Evolutionary conservation across 148 eudicot genomes (phyloP), one percentile per base, ranked within the genome.

Genomic region (Nepenthes gracilis): DNA sequence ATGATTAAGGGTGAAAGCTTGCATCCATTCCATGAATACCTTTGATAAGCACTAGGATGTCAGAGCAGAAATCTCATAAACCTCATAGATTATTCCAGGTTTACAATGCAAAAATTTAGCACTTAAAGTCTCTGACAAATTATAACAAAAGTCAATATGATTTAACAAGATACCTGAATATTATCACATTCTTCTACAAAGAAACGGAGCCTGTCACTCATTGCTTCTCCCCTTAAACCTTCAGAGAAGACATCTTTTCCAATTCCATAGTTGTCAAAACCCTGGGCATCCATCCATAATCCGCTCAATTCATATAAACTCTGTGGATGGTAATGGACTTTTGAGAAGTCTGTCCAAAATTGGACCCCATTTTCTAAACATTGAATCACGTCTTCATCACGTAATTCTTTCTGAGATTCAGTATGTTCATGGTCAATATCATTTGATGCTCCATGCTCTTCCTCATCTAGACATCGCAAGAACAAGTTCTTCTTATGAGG

Each of bases 321-420:
- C 73, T 69, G 88, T 32, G 96, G 96, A 77, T 92, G 98, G 75
- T 81, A 88, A 67, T 92, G 96, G 59, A 84, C 90, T 80, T 92
- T 92, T 72, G 98, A 85, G 68, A 67, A 88, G 79, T 88, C 98
- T 47, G 98, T 80, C 98, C 98, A 92, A 73, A 57, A 88, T 54
- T 80, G 82, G 62, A 85, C 96, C 55, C 62, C 83, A 58, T 79
- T 84, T 71, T 88, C 98, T 63, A 92, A 78, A 65, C 63, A 61
- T 35, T 75, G 81, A 50, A 82, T 83, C 56, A 85, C 72, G 59
- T 82, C 90, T 58, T 76, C 78, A 57, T 88, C 93, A 56, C 51
- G 79, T 70, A 72, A 65, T 55, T 74, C 85, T 53, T 64, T 60
- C 52, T 66, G 73, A 57, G 75, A 48, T 63, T 77, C 77, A 66